phyloP scores from a whole-genome alignment of 2,329 filamentous ascomycete species.

The Myotisia sp. region DNA sequence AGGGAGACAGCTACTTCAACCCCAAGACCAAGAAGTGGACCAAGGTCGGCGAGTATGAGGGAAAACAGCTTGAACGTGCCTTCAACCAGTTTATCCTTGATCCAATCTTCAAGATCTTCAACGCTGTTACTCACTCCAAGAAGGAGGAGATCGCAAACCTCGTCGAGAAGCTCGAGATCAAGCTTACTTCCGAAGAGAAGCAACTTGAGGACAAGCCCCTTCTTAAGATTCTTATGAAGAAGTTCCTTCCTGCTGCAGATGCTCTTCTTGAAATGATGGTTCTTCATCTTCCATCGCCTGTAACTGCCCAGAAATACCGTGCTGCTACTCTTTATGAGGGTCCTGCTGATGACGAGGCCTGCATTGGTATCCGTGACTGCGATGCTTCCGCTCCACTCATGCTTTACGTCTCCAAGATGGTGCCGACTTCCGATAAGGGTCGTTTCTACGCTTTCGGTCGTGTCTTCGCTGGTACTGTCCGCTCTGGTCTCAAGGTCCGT shows the following conservation, averaged over 20 bases:
- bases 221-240: slow-evolving; percentile 95
- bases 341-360: slow-evolving; percentile 79
- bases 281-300: slow-evolving; percentile 91
- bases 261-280: slow-evolving; percentile 99
- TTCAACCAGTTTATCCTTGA: slow-evolving; percentile 99
- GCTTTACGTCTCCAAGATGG: slow-evolving; percentile 99
- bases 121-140: slow-evolving; percentile 95
- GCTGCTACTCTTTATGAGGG: slow-evolving; percentile 98
- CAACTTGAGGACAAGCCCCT: slow-evolving; percentile 95
- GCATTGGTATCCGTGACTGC: slow-evolving; percentile 96
- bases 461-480: slow-evolving; percentile 98
- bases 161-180: slow-evolving; percentile 86
- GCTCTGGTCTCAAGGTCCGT: slow-evolving; percentile 96
- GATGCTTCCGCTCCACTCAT: slow-evolving; percentile 97
- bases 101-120: slow-evolving; percentile 99
- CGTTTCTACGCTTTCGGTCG: slow-evolving; percentile 99
- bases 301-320: slow-evolving; percentile 95
- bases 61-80: slow-evolving; percentile 85
- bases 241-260: slow-evolving; percentile 96
- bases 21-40: slow-evolving; percentile 99
- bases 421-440: slow-evolving; percentile 97
- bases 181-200: slow-evolving; percentile 73
- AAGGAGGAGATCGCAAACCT: slow-evolving; percentile 75
- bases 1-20: slow-evolving; percentile 99
- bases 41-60: slow-evolving; percentile 68